Evolutionary conservation across 192 early-diverging fungal species (phyloP).

Genomic region (Entomortierella parvispora): DNA sequence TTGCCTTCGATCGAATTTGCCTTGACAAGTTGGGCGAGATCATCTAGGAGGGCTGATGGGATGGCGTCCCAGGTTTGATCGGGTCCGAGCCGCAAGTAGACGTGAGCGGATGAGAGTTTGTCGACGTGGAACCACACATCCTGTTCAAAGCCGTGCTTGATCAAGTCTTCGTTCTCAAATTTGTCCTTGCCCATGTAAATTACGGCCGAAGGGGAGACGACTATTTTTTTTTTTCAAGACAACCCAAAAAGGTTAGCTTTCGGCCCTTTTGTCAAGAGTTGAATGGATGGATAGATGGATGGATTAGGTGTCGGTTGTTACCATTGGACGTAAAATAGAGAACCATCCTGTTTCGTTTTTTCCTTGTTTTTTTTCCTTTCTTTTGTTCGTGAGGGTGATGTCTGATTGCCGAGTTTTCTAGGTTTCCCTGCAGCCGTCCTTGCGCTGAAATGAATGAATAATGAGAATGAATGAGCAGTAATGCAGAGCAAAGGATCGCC

Average conservation of each 20-base stretch:
- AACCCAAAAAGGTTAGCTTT: not conserved
- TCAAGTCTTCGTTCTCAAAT: conserved; percentile 97
- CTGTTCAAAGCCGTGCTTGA: conserved; percentile 94
- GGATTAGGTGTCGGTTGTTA: not conserved
- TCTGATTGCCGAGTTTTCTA: no score
- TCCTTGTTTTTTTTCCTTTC: not conserved
- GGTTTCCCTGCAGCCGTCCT: no score
- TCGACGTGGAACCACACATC: conserved; percentile 99
- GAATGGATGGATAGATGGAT: not conserved
- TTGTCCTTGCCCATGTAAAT: conserved; percentile 99
- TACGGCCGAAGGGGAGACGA: conserved; percentile 73
- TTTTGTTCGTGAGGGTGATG: no score
- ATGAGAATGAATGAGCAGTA: no score
- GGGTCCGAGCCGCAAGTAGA: conserved; percentile 84
- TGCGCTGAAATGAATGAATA: no score
- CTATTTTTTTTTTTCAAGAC: conserved; percentile 32
- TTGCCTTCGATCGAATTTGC: conserved; percentile 98
- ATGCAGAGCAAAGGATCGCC: no score
- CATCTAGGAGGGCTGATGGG: conserved; percentile 74
- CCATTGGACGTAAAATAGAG: conserved; percentile 77
- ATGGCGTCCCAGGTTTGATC: conserved; percentile 87
- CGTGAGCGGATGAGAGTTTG: conserved; percentile 97
- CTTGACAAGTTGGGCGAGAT: conserved; percentile 94
- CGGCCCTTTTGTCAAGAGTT: no score
- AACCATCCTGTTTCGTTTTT: conserved; percentile 61